Conservation (phyloP, 2,329 filamentous ascomycete species). For the Nemania sp. region DNA sequence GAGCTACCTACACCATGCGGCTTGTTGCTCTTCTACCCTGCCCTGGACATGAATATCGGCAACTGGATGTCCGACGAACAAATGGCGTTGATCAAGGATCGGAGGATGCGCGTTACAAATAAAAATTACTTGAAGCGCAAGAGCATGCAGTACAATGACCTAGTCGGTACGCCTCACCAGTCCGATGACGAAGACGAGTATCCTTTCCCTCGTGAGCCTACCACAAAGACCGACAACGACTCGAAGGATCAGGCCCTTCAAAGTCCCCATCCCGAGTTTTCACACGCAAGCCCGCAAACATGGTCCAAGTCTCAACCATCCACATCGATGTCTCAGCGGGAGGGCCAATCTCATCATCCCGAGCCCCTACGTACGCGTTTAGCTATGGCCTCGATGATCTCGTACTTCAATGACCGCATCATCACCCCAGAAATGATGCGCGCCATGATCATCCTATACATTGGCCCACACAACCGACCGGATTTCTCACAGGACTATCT, state of each 20-base stretch:
- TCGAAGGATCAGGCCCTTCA: conserved; percentile 40
- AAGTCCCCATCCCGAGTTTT: conserved; percentile 63
- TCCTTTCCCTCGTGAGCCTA: conserved; percentile 50
- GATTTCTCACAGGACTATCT: conserved; percentile 94
- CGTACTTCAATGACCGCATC: conserved; percentile 96
- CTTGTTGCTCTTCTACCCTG: conserved; percentile 87
- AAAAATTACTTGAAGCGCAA: conserved; percentile 83
- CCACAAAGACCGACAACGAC: conserved; percentile 37
- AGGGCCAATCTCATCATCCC: conserved; percentile 61
- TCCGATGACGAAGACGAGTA: conserved; percentile 78
- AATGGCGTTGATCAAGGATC: conserved; percentile 91
- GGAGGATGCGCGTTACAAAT: conserved; percentile 81
- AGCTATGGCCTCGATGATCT: conserved; percentile 96
- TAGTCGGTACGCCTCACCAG: conserved; percentile 85
- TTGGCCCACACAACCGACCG: conserved; percentile 91
- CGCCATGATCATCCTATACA: conserved; percentile 98
- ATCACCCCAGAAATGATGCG: conserved; percentile 98
- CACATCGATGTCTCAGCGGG: conserved; percentile 37
- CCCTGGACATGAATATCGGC: conserved; percentile 95
- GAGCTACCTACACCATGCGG: conserved; percentile 81
- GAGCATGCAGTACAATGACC: conserved; percentile 85
- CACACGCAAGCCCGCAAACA: conserved; percentile 59
- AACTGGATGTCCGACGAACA: conserved; percentile 99
- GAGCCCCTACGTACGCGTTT: conserved; percentile 82
- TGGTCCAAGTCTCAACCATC: conserved; percentile 49